Percentiles rank a stretch among this genome's conserved stretches.
Evolutionary conservation across 2,329 filamentous ascomycete genomes (phyloP).

Genomic region (Nannizzia gypsea): DNA sequence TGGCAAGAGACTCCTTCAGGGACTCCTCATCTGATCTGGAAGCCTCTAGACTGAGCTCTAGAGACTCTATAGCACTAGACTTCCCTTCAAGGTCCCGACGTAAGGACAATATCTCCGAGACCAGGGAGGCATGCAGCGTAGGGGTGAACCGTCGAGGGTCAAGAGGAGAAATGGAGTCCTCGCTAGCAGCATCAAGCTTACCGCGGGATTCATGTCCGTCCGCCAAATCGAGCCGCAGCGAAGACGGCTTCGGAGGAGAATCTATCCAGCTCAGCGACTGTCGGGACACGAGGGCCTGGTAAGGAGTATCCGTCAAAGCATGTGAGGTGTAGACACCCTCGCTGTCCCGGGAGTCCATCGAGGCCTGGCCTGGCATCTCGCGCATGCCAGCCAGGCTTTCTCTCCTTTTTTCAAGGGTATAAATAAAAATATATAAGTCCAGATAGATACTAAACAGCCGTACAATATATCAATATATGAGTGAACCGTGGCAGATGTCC

Average conservation of each 20-base stretch:
- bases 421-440: neutral
- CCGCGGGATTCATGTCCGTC: constrained; percentile 28
- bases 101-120: constrained; percentile 82
- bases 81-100: constrained; percentile 87
- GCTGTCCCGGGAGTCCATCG: constrained; percentile 32
- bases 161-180: constrained; percentile 62
- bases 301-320: constrained; percentile 57
- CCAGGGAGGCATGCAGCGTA: constrained; percentile 83
- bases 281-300: constrained; percentile 44
- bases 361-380: neutral
- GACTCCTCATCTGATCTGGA: constrained; percentile 63
- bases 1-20: constrained; percentile 50
- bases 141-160: constrained; percentile 91
- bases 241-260: constrained; percentile 51
- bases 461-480: neutral
- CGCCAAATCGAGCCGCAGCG: constrained; percentile 40
- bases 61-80: constrained; percentile 67
- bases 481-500: neutral
- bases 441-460: neutral
- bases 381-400: neutral
- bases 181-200: constrained; percentile 25
- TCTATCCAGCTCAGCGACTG: constrained; percentile 37
- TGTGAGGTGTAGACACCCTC: constrained; percentile 43
- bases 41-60: constrained; percentile 64
- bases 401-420: neutral